phyloP scores from a whole-genome alignment of 148 eudicot species.

The Bassia scoparia region DNA sequence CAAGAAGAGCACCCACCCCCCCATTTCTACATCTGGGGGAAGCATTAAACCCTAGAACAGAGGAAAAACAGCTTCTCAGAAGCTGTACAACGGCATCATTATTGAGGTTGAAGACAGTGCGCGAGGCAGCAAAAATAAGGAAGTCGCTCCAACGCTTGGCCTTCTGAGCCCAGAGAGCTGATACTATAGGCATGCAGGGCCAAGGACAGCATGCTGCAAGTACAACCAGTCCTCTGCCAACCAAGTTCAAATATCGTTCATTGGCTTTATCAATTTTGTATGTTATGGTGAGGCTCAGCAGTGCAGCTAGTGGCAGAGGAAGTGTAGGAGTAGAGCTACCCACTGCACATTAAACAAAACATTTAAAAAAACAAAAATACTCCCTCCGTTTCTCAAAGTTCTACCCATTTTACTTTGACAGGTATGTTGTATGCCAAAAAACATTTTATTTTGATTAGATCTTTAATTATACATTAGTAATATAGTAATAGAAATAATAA shows the following conservation, averaged over 20 bases:
- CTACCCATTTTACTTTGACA: too few relatives aligned
- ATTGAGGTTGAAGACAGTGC: constrained; percentile 82
- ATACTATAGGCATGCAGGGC: constrained; percentile 93
- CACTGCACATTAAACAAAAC: constrained; percentile 41
- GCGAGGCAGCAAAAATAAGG: constrained; percentile 79
- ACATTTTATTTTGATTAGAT: too few relatives aligned
- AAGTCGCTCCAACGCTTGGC: constrained; percentile 96
- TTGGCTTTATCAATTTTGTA: constrained; percentile 73
- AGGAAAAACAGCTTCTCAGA: constrained; percentile 64
- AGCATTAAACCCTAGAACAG: constrained; percentile 55
- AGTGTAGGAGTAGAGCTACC: constrained; percentile 66
- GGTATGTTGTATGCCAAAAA: too few relatives aligned
- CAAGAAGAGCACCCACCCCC: constrained; percentile 87
- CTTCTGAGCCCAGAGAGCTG: constrained; percentile 93
- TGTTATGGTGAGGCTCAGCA: constrained; percentile 93
- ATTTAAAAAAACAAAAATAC: too few relatives aligned
- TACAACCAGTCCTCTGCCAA: constrained; percentile 65
- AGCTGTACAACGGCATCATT: constrained; percentile 80
- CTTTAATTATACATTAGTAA: too few relatives aligned
- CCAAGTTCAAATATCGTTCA: constrained; percentile 67
- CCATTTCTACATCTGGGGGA: constrained; percentile 44
- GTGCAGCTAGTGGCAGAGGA: constrained; percentile 91
- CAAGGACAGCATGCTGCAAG: constrained; percentile 94
- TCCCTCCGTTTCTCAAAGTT: too few relatives aligned
- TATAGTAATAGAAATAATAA: too few relatives aligned